phyloP scores from a whole-genome alignment of 805 yeast species.

The Wickerhamiella australiensis region DNA sequence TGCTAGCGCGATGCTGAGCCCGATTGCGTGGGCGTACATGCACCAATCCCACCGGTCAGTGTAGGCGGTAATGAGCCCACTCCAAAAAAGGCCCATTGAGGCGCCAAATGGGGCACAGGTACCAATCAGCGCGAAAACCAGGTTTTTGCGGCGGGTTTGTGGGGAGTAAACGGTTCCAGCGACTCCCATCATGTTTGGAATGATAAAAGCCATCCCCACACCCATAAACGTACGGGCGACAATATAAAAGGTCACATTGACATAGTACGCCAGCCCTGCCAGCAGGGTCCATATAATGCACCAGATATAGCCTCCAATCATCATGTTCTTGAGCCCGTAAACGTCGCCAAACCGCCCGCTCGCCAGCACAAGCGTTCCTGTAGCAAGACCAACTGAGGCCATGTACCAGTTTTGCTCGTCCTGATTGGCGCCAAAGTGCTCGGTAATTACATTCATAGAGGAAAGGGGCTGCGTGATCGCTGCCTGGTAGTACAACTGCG shows the following conservation, averaged over 20 bases:
- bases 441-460: slow-evolving; percentile 26
- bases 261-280: slow-evolving; percentile 44
- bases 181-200: slow-evolving; percentile 52
- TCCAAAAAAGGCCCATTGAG: slow-evolving; percentile 40
- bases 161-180: slow-evolving; percentile 30
- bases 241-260: slow-evolving; percentile 26
- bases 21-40: slow-evolving; percentile 36
- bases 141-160: slow-evolving; percentile 32
- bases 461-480: slow-evolving; percentile 28
- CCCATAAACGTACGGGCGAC: slow-evolving; percentile 52
- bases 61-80: slow-evolving; percentile 19
- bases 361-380: slow-evolving; percentile 59
- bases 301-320: slow-evolving; percentile 46
- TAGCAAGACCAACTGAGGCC: slow-evolving; percentile 58
- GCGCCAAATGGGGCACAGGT: slow-evolving; percentile 56
- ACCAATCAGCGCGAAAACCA: slow-evolving; percentile 47
- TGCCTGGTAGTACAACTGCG: slow-evolving; percentile 34
- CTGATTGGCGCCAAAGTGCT: slow-evolving; percentile 23
- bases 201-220: slow-evolving; percentile 45
- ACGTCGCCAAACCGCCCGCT: slow-evolving; percentile 65
- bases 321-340: slow-evolving; percentile 47
- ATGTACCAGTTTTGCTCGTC: slow-evolving; percentile 45
- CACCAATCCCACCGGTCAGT: slow-evolving; percentile 23
- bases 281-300: slow-evolving; percentile 45
- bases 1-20: slow-evolving; percentile 14